Base-by-base conservation (phyloP, 306 rosid genomes). In the Dryas drummondii region DNA sequence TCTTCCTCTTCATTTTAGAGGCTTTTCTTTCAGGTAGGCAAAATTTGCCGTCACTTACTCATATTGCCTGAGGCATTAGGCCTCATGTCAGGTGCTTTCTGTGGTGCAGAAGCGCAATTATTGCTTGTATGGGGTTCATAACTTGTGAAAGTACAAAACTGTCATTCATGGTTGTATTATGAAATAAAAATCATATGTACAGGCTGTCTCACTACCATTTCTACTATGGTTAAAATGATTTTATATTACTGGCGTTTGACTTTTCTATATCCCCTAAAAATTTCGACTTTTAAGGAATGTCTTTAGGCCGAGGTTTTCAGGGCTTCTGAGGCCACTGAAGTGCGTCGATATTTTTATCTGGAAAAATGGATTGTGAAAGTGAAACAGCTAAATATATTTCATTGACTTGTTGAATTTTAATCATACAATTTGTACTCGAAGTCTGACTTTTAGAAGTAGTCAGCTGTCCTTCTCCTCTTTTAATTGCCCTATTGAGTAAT, bases 321-420 rank as follows among this genome's bases (percentile, higher is more conserved):
- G 66, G 49, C 22, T 41, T 63, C 42, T 41, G 51, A 64, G 19
- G 42, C 32, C 22, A n/a, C 42, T 47, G 55, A 19, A 59, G 7
- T 27, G 45, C 44, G 9, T 57, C 13, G 26, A 60, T 27, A 60
- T 60, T 12, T 60, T 0, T 32, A 2, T 10, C 2, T 60, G 3
- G 58, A 12, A 72, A 57, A 71, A 14, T 59, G 12, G 66, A 61
- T 70, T 59, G 51, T 61, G 56, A 66, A 71, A 71, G 4, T 49
- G 55, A 44, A 67, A 49, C 15, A 26, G 26, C 44, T 32, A 22
- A 55, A 42, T 44, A 26, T 22, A 64, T 55, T 19, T 72, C 58
- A 48, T 16, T 64, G 14, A 3, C 0, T 4, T 47, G 15, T 19
- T 17, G 22, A 67, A 47, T 40, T 19, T 11, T 22, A 7, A 22